Evolutionary conservation across 1,284 basidiomycete genomes (phyloP).

Genomic region (Pulveroboletus sp.): DNA sequence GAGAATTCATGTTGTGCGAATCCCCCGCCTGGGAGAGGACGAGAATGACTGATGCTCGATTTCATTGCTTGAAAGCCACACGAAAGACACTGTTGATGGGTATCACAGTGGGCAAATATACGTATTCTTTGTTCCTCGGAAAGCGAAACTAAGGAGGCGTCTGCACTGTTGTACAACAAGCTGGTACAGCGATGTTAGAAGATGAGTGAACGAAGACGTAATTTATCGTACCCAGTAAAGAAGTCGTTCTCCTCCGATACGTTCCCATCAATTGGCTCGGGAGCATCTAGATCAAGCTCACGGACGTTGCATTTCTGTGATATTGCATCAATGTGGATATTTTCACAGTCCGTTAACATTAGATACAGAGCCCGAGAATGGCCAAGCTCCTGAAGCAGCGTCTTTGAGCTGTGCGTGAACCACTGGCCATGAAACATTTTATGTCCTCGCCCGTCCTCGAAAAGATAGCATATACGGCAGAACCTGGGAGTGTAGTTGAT

Average conservation of each 20-base stretch:
- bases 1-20: conserved; percentile 41
- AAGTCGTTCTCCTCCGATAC: conserved; percentile 48
- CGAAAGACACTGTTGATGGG: conserved; percentile 45
- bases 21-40: conserved; percentile 34
- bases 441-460: conserved; percentile 39
- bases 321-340: conserved; percentile 52
- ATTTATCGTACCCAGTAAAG: conserved; percentile 48
- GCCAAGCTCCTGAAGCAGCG: conserved; percentile 61
- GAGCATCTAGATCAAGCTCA: conserved; percentile 42
- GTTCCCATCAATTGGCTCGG: conserved; percentile 46
- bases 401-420: conserved; percentile 65
- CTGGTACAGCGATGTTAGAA: conserved; percentile 29
- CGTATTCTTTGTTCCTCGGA: conserved; percentile 37
- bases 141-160: conserved; percentile 46
- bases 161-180: conserved; percentile 47
- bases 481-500: conserved; percentile 48
- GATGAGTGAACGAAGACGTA: background rate
- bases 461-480: conserved; percentile 61
- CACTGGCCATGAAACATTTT: conserved; percentile 67
- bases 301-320: conserved; percentile 54
- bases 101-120: conserved; percentile 37
- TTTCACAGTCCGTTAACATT: conserved; percentile 52
- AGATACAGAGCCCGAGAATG: conserved; percentile 60
- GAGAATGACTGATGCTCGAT: conserved; percentile 25
- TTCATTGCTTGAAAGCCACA: conserved; percentile 43